Evolutionary conservation across 441 rosid species (phyloP), one percentile per base, ranked within the genome.

Genomic region (Adansonia madagascariensis): DNA sequence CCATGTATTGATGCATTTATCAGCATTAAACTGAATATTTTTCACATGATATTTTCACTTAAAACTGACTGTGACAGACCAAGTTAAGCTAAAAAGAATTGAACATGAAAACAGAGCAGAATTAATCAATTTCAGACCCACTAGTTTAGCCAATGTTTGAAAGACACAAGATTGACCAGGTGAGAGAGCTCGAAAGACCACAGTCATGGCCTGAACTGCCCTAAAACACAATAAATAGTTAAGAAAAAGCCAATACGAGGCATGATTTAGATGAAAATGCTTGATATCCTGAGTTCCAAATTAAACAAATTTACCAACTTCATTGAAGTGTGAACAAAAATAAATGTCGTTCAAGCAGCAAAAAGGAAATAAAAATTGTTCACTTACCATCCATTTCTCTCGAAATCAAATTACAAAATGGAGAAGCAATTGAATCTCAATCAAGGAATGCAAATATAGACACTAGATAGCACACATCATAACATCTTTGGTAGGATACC

Each of bases 131-230:
- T 46, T 10, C 15, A 62, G 35, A 44, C 8, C 41, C 3, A 62
- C 17, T 61, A 61, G 12, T 11, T 27, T 14, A 27, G 43, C 43
- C 8, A 4, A 2, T 1, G 3, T 27, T 62, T 15, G 10, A 62
- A 31, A 31, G 4, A n/a, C 20, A 62, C 31, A 62, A 62, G 67
- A 22, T 9, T 22, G 15, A 27, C 20, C 4, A n/a, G 15, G 56
- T 15, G 86, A 76, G 85, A 60, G 20, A 60, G 20, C 6, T 9
- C 3, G 20, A 9, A 11, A 22, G 15, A 22, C 63, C 15, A 22
- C 31, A 9, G 50, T 46, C 55, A 67, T 67, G 72, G 56, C 55
- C n/a, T 12, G 4, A 49, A 27, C 55, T 67, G 31, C 72, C 55
- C 35, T 4, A 22, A 9, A 67, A 20, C 56, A 67, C 17, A 20